Conservation (phyloP, 257 asterid genomes). For the Solanum peruvianum region DNA sequence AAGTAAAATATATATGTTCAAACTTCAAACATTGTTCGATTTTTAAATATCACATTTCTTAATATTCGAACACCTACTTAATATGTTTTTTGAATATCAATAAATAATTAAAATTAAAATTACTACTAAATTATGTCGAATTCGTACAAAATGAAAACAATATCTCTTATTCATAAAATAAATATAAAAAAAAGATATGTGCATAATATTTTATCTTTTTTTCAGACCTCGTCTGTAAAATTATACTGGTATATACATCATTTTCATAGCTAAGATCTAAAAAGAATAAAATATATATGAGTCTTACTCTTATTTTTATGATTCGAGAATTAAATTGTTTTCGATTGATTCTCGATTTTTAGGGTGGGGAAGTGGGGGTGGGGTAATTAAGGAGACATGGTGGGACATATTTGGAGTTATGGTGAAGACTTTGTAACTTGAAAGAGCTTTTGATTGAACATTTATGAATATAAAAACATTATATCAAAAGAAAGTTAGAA, state of each 20-base stretch:
- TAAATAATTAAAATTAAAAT: not conserved
- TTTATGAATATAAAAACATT: slow-evolving; percentile 1
- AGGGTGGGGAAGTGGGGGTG: slow-evolving; percentile 1
- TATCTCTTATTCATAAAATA: not conserved
- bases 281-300: not conserved
- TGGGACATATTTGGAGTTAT: slow-evolving; percentile 53
- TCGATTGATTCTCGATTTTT: not conserved
- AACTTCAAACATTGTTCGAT: not conserved
- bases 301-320: not conserved
- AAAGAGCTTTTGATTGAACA: slow-evolving; percentile 25
- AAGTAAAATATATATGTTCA: not conserved
- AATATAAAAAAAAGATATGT: not conserved
- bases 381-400: slow-evolving; percentile 17
- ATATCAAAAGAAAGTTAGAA: not conserved
- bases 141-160: too few relatives aligned
- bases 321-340: not conserved
- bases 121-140: not conserved
- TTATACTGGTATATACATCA: not conserved
- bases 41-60: not conserved
- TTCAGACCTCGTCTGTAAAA: not conserved
- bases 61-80: not conserved
- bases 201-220: not conserved
- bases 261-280: not conserved
- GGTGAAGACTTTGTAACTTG: slow-evolving; percentile 59
- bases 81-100: not conserved